Evolutionary conservation across 768 basidiomycete species (phyloP), one percentile per base, ranked within the genome.

Genomic region (Chiua virens): DNA sequence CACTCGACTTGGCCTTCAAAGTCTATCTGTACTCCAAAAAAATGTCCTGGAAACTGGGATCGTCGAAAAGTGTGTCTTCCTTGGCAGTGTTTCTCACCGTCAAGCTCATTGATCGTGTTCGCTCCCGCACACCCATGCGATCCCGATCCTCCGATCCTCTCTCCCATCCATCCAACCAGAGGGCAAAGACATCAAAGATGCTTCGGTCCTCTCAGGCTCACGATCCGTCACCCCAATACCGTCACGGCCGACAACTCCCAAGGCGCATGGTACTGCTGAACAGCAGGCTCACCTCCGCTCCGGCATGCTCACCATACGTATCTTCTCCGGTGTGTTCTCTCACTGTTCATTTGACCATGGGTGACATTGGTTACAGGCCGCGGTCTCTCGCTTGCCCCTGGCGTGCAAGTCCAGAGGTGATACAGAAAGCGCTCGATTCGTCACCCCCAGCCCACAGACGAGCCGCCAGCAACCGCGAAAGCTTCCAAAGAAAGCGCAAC

Each of bases 281-380:
- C 68, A 60, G 8, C 70, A 67, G 11, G 63, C 65, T 9, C 82
- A 87, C 67, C 87, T 89, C 59, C 81, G 91, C 70, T 87, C 83
- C 40, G 96, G 96, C 44, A 86, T 95, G 80, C 85, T 98, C 61
- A 95, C 92, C 56, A 94, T 99, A 69, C 85, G 92, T 54, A 93
- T 99, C 66, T 95, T 95, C 74, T 94, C 89, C 61, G 90, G 89
- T 89, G 55, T 56, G 81, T 62, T 61, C 46, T 66, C 17, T 22
- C 28, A 42, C 35, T 49, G 61, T 10, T 20, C 39, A 58, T 20
- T 8, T 65, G 32, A 41, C 45, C 6, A 1, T n/a, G 32, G 32
- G 27, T 41, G 6, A 20, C 23, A 21, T 49, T 41, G 17, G 22
- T 8, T 6, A 32, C 28, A 84, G 95, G 91, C 17, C 85, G 92